Percentiles rank a stretch among this genome's conserved stretches.
Evolutionary conservation across 2,329 filamentous ascomycete genomes (phyloP).

Genomic region (Talaromyces sp.): DNA sequence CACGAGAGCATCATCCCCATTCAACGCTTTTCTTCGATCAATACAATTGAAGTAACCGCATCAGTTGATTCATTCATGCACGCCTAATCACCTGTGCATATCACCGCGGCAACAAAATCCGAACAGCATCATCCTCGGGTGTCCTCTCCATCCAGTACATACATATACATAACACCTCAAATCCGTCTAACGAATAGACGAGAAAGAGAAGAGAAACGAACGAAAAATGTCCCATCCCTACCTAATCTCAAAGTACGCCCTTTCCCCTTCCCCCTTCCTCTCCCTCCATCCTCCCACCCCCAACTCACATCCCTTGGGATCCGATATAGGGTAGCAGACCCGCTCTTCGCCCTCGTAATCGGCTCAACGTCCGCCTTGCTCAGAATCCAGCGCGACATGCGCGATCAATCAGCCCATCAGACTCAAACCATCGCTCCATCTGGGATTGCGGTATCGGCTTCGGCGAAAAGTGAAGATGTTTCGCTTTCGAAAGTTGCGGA

Average conservation of each 20-base stretch:
- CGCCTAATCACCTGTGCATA: not conserved
- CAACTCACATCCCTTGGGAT: too few species aligned
- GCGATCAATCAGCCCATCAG: conserved; percentile 44
- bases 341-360: conserved; percentile 55
- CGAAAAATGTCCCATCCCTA: conserved; percentile 29
- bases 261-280: conserved; percentile 13
- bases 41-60: not conserved
- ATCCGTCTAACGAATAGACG: not conserved
- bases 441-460: not conserved
- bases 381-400: conserved; percentile 56
- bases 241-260: conserved; percentile 43
- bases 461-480: conserved; percentile 24
- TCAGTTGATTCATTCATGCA: not conserved
- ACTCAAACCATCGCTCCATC: conserved; percentile 4
- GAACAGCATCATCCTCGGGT: not conserved
- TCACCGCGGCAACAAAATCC: not conserved
- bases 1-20: not conserved
- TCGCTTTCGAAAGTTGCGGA: conserved; percentile 29
- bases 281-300: not conserved
- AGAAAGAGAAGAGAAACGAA: not conserved
- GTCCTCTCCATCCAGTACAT: not conserved
- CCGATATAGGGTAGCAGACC: too few species aligned
- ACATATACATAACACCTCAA: not conserved
- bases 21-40: not conserved
- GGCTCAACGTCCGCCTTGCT: conserved; percentile 53